phyloP scores from a whole-genome alignment of 768 basidiomycete genomes.

The Tulasnella sp. region DNA sequence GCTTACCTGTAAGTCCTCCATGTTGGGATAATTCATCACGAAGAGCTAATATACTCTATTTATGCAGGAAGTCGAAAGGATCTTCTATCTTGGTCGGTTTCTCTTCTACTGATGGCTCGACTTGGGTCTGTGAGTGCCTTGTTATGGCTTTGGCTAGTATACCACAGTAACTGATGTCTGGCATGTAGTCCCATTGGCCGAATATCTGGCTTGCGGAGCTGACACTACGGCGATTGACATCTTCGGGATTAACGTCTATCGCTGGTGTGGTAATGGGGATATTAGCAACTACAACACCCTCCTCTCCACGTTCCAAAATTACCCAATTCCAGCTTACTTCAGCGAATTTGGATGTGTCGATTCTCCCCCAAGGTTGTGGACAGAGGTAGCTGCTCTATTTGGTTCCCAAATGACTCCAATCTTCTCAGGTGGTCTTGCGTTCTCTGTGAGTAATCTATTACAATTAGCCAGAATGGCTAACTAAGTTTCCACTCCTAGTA shows the following conservation, averaged over 20 bases:
- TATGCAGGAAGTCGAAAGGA: conserved; percentile 43
- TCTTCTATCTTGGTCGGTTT: conserved; percentile 66
- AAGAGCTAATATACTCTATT: conserved; percentile 5
- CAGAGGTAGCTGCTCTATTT: conserved; percentile 62
- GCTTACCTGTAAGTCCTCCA: conserved; percentile 54
- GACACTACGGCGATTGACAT: conserved; percentile 61
- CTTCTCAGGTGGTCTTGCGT: conserved; percentile 83
- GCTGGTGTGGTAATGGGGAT: conserved; percentile 66
- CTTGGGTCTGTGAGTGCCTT: conserved; percentile 38
- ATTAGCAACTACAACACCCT: conserved; percentile 28
- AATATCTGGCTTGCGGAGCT: conserved; percentile 70
- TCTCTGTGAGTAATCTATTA: conserved; percentile 23
- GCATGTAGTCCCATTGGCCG: conserved; percentile 38
- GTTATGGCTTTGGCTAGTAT: not conserved
- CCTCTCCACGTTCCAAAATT: conserved; percentile 28
- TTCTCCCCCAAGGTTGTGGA: conserved; percentile 56
- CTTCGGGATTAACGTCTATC: conserved; percentile 63
- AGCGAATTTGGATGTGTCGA: conserved; percentile 74
- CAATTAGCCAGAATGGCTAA: not conserved
- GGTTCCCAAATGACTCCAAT: conserved; percentile 56
- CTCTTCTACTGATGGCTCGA: conserved; percentile 64
- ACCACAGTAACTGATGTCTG: not conserved
- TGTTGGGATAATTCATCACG: not conserved
- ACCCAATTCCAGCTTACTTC: conserved; percentile 78
- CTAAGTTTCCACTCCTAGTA: conserved; percentile 36